These are phyloP conservation scores for Magnusiomyces ingens DNA, from an alignment of 1,139 yeast species.

Conservation along the genomic window DNA sequence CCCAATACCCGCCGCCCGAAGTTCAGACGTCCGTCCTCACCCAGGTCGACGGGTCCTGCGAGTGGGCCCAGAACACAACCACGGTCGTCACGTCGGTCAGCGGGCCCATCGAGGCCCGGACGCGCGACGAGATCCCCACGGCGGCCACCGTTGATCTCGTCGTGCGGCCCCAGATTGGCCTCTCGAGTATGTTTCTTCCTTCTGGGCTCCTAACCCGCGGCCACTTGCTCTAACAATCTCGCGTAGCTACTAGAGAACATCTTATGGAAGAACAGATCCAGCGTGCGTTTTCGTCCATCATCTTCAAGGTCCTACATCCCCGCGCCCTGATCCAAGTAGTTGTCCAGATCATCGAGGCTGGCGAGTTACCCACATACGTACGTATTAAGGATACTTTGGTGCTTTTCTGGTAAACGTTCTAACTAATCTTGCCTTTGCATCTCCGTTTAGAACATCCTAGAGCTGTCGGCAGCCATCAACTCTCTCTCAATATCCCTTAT, in stretches of 20 bases:
- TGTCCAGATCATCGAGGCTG: slow-evolving; percentile 68
- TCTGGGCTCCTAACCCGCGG: too few relatives aligned
- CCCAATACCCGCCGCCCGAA: background rate
- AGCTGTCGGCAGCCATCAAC: slow-evolving; percentile 66
- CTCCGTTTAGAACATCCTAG: slow-evolving; percentile 33
- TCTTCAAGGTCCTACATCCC: slow-evolving; percentile 67
- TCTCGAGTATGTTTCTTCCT: slow-evolving; percentile 37
- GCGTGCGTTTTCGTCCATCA: slow-evolving; percentile 52
- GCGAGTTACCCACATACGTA: slow-evolving; percentile 37
- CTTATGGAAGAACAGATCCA: slow-evolving; percentile 65
- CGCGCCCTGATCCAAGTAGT: slow-evolving; percentile 80
- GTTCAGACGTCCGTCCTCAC: slow-evolving; percentile 32
- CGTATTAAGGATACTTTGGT: slow-evolving; percentile 1
- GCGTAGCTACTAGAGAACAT: slow-evolving; percentile 63
- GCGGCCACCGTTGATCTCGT: slow-evolving; percentile 72
- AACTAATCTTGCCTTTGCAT: too few relatives aligned
- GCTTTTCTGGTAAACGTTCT: background rate
- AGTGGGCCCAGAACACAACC: slow-evolving; percentile 44
- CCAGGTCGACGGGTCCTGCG: slow-evolving; percentile 78
- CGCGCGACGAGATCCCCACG: slow-evolving; percentile 79
- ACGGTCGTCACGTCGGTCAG: slow-evolving; percentile 69
- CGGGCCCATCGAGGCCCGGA: slow-evolving; percentile 86
- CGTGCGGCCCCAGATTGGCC: slow-evolving; percentile 71
- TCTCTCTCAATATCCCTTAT: slow-evolving; percentile 65
- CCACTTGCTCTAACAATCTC: slow-evolving; percentile 6